A percentile compares a stretch with the other conserved stretches of the same genome.
phyloP scores from a whole-genome alignment of 2,329 filamentous ascomycete genomes.

The Parafenestella ontariensis region DNA sequence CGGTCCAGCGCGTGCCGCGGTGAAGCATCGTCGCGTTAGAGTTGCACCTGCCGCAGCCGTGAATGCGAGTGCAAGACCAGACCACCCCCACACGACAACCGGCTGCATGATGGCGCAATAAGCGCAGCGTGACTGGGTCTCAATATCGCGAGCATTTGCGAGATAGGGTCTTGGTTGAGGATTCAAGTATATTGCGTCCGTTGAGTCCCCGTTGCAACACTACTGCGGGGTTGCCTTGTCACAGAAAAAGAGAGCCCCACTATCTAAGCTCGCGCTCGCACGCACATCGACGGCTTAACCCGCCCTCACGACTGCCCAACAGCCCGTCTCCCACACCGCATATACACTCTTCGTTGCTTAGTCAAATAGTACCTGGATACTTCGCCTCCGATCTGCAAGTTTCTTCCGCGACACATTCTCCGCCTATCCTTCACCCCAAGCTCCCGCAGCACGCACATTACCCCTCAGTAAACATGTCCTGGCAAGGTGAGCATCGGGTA shows the following conservation, averaged over 20 bases:
- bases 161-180: not conserved
- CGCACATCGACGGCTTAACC: conserved; percentile 21
- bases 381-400: conserved; percentile 18
- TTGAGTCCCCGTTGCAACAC: conserved; percentile 1
- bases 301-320: conserved; percentile 25
- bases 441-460: conserved; percentile 33
- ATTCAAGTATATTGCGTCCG: conserved; percentile 7
- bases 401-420: conserved; percentile 14
- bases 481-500: conserved; percentile 48
- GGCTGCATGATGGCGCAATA: conserved; percentile 38
- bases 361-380: conserved; percentile 30
- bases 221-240: not conserved
- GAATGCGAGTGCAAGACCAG: not conserved
- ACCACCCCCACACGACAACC: conserved; percentile 18
- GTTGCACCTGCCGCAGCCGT: conserved; percentile 2
- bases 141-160: not conserved
- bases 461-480: conserved; percentile 50
- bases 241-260: conserved; percentile 20
- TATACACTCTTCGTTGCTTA: conserved; percentile 30
- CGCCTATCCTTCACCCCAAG: conserved; percentile 20
- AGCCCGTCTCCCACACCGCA: conserved; percentile 28
- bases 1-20: no score
- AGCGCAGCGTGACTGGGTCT: conserved; percentile 15
- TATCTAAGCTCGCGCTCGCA: conserved; percentile 14
- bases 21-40: not conserved